A percentile compares a stretch with the other conserved stretches of the same genome.
Evolutionary conservation across 225 moss, liverwort and hornwort genomes (phyloP).

Genomic region (Rhytidiadelphus loreus): DNA sequence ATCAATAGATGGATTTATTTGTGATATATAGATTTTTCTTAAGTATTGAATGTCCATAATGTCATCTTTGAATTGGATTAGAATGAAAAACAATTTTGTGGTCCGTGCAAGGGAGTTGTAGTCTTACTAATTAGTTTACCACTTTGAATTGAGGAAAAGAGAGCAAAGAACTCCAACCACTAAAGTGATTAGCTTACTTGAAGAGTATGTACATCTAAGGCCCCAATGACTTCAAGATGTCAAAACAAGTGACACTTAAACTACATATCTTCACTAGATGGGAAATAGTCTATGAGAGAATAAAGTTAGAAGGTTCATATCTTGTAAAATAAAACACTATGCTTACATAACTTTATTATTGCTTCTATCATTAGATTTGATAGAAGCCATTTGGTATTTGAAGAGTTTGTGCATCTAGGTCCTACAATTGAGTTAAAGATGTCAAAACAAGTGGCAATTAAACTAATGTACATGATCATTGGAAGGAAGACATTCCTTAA

Average conservation of each 20-base stretch:
- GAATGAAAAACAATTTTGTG: not conserved
- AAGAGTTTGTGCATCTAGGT: not conserved
- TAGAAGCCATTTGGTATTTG: not conserved
- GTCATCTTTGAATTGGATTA: not conserved
- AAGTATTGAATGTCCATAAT: not conserved
- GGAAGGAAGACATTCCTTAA: not conserved
- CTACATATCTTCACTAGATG: not conserved
- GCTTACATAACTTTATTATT: not conserved
- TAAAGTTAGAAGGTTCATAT: not conserved
- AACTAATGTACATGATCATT: not conserved
- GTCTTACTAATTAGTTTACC: not conserved
- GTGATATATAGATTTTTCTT: not conserved
- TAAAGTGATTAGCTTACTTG: not conserved
- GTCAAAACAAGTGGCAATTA: not conserved
- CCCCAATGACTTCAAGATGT: not conserved
- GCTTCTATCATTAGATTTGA: not conserved
- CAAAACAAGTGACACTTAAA: not conserved
- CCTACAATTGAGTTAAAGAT: not conserved
- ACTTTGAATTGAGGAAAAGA: not conserved
- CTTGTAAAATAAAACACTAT: fast-evolving
- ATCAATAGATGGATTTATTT: not conserved
- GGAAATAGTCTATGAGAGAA: not conserved
- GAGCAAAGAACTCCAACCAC: not conserved
- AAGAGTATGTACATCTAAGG: not conserved
- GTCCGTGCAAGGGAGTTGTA: fast-evolving